These are phyloP conservation scores for Amorphotheca resinae DNA, from an alignment of 495 filamentous ascomycete genomes.

Conservation along the genomic window DNA sequence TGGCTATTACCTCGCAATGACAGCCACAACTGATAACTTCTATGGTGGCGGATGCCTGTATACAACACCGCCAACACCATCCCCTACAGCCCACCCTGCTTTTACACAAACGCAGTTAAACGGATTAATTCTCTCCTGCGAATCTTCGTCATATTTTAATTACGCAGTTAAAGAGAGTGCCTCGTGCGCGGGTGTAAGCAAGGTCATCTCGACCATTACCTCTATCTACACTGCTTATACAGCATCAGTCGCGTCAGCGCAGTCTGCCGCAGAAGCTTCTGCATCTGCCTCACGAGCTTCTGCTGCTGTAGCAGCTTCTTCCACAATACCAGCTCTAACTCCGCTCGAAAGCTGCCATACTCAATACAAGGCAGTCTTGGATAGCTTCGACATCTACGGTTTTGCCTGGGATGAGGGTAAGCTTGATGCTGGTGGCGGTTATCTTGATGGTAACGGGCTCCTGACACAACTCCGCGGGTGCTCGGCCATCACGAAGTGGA, in stretches of 20 bases:
- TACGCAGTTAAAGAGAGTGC: not conserved
- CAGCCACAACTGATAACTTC: not conserved
- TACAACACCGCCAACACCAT: not conserved
- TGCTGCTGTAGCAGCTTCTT: not conserved
- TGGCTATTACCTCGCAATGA: not conserved
- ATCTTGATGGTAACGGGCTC: not conserved
- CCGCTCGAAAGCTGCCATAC: not conserved
- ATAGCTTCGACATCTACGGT: not conserved
- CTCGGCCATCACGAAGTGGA: not conserved
- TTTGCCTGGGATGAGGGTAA: not conserved
- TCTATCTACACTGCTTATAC: not conserved
- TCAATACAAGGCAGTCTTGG: not conserved
- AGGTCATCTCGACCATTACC: not conserved
- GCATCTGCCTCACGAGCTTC: not conserved
- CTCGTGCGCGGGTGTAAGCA: not conserved
- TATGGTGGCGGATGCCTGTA: not conserved
- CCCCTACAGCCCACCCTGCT: not conserved
- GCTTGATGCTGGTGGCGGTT: not conserved
- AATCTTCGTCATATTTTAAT: not conserved
- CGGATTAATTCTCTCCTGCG: not conserved
- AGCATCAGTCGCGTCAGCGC: not conserved
- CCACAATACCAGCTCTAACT: not conserved
- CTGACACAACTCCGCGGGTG: not conserved
- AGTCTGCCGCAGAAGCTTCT: not conserved
- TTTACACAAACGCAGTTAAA: not conserved